These are phyloP conservation scores for Plasmodium sp. DNA, from an alignment of 169 alveolate species.

Conservation along the genomic window DNA sequence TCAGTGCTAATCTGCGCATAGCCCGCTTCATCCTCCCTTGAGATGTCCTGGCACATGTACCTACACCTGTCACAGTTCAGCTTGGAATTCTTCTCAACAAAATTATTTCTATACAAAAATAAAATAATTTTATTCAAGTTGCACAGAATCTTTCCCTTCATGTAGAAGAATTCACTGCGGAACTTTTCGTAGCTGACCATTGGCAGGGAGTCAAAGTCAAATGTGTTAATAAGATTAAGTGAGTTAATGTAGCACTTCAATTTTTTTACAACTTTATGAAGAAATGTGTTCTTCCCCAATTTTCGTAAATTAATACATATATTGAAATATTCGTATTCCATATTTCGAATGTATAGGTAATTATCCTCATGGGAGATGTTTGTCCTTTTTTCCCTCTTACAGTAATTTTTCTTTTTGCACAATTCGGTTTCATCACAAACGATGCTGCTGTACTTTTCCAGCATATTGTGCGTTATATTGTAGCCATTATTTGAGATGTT, in stretches of 20 bases:
- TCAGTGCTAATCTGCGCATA: background rate
- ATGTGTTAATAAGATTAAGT: slow-evolving; percentile 47
- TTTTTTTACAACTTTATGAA: slow-evolving; percentile 39
- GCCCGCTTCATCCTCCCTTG: background rate
- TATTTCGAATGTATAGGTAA: slow-evolving; percentile 32
- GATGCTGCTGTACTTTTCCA: slow-evolving; percentile 14
- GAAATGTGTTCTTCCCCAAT: slow-evolving; percentile 15
- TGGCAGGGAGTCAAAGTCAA: slow-evolving; percentile 56
- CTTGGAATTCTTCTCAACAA: slow-evolving; percentile 30
- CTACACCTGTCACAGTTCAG: background rate
- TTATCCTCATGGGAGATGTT: slow-evolving; percentile 12
- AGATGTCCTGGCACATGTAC: background rate
- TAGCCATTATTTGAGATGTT: background rate
- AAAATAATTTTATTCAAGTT: slow-evolving; percentile 29
- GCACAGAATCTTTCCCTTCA: slow-evolving; percentile 44
- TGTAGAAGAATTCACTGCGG: slow-evolving; percentile 40
- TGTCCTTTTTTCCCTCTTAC: slow-evolving; percentile 13
- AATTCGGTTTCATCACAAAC: slow-evolving; percentile 36
- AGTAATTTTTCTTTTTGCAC: background rate
- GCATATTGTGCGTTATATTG: slow-evolving; percentile 12
- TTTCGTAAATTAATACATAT: slow-evolving; percentile 61
- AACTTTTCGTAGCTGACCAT: slow-evolving; percentile 50
- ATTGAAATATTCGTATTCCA: slow-evolving; percentile 33
- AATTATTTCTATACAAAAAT: slow-evolving; percentile 71
- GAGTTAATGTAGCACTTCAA: slow-evolving; percentile 50